phyloP scores from a whole-genome alignment of 192 early-diverging fungal genomes.

The Phlyctochytrium planicorne region DNA sequence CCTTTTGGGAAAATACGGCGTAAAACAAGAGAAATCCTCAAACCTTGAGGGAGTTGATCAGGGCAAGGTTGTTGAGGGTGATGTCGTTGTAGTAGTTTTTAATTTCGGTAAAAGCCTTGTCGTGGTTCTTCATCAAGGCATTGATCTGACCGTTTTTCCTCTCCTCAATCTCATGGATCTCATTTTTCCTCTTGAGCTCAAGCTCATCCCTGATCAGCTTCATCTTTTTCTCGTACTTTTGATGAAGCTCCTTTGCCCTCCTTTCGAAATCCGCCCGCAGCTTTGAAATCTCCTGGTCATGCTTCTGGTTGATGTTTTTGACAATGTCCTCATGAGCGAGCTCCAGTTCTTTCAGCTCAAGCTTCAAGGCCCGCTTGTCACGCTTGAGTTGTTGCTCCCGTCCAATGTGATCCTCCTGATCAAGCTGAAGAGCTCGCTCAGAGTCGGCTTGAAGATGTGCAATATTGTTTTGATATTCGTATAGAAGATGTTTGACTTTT shows the following conservation, averaged over 20 bases:
- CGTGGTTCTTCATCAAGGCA: conserved; percentile 68
- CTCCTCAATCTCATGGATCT: conserved; percentile 71
- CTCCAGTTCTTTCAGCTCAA: conserved; percentile 64
- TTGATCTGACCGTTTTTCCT: conserved; percentile 69
- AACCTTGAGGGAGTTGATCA: conserved; percentile 66
- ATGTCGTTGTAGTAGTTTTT: conserved; percentile 75
- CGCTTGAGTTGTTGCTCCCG: conserved; percentile 57
- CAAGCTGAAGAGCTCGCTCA: conserved; percentile 55
- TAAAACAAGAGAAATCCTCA: conserved; percentile 25
- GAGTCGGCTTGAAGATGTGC: conserved; percentile 65
- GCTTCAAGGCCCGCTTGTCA: conserved; percentile 62
- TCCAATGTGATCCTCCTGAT: conserved; percentile 50
- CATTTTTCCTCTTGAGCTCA: conserved; percentile 63
- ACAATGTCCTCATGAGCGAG: conserved; percentile 66
- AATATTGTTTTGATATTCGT: conserved; percentile 70
- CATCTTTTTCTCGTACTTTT: conserved; percentile 66
- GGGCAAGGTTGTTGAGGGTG: conserved; percentile 63
- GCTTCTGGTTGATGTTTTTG: conserved; percentile 54
- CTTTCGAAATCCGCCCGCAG: conserved; percentile 59
- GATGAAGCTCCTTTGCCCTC: conserved; percentile 56
- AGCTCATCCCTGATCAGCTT: conserved; percentile 61
- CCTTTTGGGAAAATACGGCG: conserved; percentile 1
- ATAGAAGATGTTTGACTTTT: conserved; percentile 69
- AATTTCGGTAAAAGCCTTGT: conserved; percentile 67
- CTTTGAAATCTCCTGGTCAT: conserved; percentile 57